phyloP scores from a whole-genome alignment of 2,329 filamentous ascomycete species.

The Xylariaceae sp. region DNA sequence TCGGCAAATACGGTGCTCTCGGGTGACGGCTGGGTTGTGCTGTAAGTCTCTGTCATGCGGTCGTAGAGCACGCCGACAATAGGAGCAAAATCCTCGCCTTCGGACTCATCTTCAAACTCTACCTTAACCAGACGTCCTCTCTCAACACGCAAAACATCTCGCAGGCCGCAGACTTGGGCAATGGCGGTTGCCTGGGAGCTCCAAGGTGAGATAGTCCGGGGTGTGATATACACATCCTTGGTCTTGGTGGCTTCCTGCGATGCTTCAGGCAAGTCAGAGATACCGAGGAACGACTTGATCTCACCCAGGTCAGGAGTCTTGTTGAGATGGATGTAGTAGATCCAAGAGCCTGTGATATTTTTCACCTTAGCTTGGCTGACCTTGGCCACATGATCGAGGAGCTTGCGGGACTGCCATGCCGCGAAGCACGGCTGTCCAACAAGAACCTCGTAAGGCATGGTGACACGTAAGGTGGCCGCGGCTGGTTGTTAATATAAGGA shows the following conservation, averaged over 20 bases:
- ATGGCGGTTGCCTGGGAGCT: slow-evolving; percentile 82
- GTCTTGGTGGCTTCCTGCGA: slow-evolving; percentile 32
- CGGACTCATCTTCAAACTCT: slow-evolving; percentile 49
- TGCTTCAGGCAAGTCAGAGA: slow-evolving; percentile 31
- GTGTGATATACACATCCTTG: slow-evolving; percentile 65
- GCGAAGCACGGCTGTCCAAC: slow-evolving; percentile 46
- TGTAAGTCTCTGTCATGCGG: slow-evolving; percentile 89
- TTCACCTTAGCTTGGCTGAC: slow-evolving; percentile 40
- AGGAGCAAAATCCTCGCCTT: slow-evolving; percentile 43
- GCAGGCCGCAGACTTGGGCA: slow-evolving; percentile 82
- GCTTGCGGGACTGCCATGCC: slow-evolving; percentile 40
- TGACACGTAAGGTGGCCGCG: slow-evolving; percentile 5
- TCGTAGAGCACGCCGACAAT: slow-evolving; percentile 75
- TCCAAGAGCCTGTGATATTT: slow-evolving; percentile 49
- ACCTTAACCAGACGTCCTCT: slow-evolving; percentile 74
- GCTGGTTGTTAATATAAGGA: background rate
- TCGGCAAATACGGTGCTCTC: slow-evolving; percentile 70
- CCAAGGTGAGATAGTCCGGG: slow-evolving; percentile 91
- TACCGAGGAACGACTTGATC: slow-evolving; percentile 31
- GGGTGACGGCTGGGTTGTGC: slow-evolving; percentile 61
- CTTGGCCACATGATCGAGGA: slow-evolving; percentile 39
- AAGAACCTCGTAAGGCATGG: slow-evolving; percentile 29
- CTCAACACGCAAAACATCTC: slow-evolving; percentile 65
- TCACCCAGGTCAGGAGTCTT: slow-evolving; percentile 35
- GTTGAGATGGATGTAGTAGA: slow-evolving; percentile 63